Conservation (phyloP, 345 rosid species). For the Toxicodendron radicans region DNA sequence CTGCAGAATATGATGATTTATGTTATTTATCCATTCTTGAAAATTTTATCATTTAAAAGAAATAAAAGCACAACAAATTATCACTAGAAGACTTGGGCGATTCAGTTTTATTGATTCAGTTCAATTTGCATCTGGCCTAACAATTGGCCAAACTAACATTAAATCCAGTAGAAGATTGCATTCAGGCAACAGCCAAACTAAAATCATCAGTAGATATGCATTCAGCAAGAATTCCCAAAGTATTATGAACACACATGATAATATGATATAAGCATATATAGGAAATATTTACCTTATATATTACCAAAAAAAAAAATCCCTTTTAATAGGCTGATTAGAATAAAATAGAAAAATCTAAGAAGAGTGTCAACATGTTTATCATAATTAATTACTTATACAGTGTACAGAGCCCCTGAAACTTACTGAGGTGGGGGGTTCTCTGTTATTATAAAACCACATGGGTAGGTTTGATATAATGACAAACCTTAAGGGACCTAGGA, state of each 20-base stretch:
- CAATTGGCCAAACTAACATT: neutral
- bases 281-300: no score
- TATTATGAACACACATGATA: neutral
- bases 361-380: no score
- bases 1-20: slow-evolving; percentile 42
- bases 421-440: no score
- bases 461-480: no score
- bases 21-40: slow-evolving; percentile 9
- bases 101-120: neutral
- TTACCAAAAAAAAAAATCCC: no score
- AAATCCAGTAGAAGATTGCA: neutral
- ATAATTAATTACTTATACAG: no score
- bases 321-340: no score
- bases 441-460: no score
- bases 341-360: no score
- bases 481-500: no score
- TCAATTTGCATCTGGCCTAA: neutral
- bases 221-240: neutral
- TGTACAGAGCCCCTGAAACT: no score
- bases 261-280: neutral
- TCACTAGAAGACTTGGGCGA: neutral
- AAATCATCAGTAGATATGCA: neutral
- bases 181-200: neutral
- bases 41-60: neutral
- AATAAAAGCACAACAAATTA: neutral